These are phyloP conservation scores for Coemansia aciculifera DNA, from an alignment of 192 early-diverging fungal genomes.

Conservation along the genomic window DNA sequence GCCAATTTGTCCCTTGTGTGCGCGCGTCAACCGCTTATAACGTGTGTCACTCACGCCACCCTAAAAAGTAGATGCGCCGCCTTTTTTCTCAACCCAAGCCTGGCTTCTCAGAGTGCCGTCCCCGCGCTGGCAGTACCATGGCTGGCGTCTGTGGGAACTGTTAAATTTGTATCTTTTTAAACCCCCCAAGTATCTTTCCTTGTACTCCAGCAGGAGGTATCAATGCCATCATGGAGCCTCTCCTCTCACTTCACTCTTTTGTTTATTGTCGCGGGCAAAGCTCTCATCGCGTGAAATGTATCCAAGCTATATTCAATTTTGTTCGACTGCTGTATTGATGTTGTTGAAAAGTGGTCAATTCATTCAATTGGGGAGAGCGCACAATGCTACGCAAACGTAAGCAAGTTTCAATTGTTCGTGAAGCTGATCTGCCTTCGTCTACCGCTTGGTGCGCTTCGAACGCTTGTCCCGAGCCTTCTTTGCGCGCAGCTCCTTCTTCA, in stretches of 20 bases:
- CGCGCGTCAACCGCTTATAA: not conserved
- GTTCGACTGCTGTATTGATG: not conserved
- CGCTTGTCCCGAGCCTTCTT: constrained; percentile 60
- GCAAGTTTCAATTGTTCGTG: not conserved
- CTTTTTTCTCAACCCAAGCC: not conserved
- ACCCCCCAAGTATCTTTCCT: not conserved
- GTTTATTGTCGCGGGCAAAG: not conserved
- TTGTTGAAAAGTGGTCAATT: not conserved
- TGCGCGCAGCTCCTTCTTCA: constrained; percentile 95
- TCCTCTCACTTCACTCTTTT: not conserved
- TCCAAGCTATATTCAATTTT: not conserved
- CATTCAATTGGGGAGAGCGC: not conserved
- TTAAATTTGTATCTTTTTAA: constrained; percentile 3
- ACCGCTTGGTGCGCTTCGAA: constrained; percentile 31
- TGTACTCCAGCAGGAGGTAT: not conserved
- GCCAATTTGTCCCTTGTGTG: not conserved
- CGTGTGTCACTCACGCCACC: not conserved
- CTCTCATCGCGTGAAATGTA: constrained; percentile 6
- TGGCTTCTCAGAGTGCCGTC: not conserved
- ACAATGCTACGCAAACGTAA: constrained; percentile 1
- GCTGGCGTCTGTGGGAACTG: constrained; percentile 2
- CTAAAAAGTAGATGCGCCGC: not conserved
- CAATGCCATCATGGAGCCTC: not conserved
- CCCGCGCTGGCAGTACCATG: not conserved
- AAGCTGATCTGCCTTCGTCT: not conserved